Percentiles rank a stretch among this genome's conserved stretches.
Conservation (phyloP, 1,284 basidiomycete species). For the Cutaneotrichosporon daszewskae region DNA sequence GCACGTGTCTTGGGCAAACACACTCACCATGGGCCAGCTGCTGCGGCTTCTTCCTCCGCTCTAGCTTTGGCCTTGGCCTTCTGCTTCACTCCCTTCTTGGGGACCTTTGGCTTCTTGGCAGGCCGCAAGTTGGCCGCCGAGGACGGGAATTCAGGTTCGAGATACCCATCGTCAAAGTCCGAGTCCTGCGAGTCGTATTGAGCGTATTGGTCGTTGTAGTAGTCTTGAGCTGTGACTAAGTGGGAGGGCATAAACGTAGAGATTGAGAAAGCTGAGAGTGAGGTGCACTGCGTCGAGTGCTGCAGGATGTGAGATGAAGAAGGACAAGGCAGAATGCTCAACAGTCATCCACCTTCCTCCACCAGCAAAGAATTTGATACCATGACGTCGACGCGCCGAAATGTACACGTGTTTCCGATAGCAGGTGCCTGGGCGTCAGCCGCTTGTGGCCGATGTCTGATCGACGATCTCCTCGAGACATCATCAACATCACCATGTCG, state of each 20-base stretch:
- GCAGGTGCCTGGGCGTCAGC: no score
- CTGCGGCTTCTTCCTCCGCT: conserved; percentile 6
- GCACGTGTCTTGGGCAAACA: conserved; percentile 7
- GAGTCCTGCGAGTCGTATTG: background rate
- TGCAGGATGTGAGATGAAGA: no score
- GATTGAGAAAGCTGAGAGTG: background rate
- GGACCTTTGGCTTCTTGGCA: conserved; percentile 15
- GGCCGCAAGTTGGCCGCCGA: conserved; percentile 13
- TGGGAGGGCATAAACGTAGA: conserved; percentile 1
- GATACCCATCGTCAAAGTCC: conserved; percentile 5
- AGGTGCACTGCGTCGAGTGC: background rate
- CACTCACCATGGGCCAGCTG: conserved; percentile 25
- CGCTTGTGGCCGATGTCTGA: no score
- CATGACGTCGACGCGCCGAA: no score
- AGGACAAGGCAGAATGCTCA: no score
- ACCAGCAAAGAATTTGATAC: no score
- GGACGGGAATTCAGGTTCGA: conserved; percentile 8
- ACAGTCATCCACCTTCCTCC: no score
- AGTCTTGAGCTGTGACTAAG: conserved; percentile 3
- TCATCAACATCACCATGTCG: conserved; percentile 1
- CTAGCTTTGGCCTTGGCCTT: conserved; percentile 19
- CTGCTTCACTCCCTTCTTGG: conserved; percentile 3
- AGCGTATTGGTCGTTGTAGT: background rate
- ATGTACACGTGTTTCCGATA: no score
- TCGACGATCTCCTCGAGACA: no score